Percentiles rank a stretch among this genome's conserved stretches.
Evolutionary conservation across 202 grass and related monocot genomes (phyloP).

Genomic region (Panicum virgatum): DNA sequence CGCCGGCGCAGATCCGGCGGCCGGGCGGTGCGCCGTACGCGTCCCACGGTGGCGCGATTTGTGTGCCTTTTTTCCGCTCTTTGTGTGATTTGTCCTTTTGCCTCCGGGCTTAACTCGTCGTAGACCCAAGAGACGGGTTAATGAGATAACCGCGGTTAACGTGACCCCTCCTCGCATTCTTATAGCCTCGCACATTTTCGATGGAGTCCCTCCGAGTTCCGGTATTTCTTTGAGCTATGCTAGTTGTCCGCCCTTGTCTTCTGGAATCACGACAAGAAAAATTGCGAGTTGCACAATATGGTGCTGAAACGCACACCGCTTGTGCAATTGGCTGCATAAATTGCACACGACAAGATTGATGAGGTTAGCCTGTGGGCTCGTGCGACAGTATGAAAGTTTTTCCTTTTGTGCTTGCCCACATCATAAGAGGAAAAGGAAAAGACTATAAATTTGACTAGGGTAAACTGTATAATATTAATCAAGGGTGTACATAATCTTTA

Average conservation of each 20-base stretch:
- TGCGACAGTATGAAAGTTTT: no score
- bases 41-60: slow-evolving; percentile 47
- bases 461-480: not conserved
- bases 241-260: not conserved
- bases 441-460: not conserved
- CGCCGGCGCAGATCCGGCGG: slow-evolving; percentile 51
- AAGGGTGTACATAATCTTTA: not conserved
- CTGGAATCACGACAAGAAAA: slow-evolving; percentile 21
- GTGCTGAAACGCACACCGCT: not conserved
- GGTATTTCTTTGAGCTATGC: not conserved
- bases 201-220: fast-evolving
- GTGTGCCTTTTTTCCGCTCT: not conserved
- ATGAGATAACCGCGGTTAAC: slow-evolving; percentile 45
- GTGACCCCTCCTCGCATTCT: not conserved
- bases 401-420: not conserved
- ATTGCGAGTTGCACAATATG: not conserved
- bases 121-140: slow-evolving; percentile 51
- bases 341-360: not conserved
- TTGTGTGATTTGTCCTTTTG: not conserved
- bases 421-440: not conserved
- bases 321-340: not conserved
- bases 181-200: slow-evolving; percentile 26
- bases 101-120: slow-evolving; percentile 46
- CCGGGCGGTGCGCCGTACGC: slow-evolving; percentile 52
- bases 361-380: not conserved